Base-by-base conservation (phyloP, 106 monocot genomes). In the Phalaenopsis equestris region DNA sequence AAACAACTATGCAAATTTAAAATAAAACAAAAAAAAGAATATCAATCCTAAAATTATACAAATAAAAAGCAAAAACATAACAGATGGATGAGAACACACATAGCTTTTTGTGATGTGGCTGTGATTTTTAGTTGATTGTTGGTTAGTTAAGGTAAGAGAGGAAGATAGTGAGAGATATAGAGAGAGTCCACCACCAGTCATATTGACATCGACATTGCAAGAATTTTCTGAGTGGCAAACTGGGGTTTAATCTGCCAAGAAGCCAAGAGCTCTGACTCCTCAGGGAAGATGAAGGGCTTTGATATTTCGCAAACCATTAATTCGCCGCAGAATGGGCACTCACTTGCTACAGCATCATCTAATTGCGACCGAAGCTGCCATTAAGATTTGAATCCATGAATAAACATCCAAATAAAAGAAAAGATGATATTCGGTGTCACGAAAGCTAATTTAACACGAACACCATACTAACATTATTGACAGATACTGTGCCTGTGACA, bases 311-410 rank as follows among this genome's bases (percentile, higher is more conserved):
- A 86, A 73, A 99, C 93, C 99, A 99, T 99, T 56, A 99, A 76
- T 75, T 95, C 99, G 38, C 99, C 99, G 79, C 99, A 99, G 57
- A 95, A 99, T 1, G 99, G 99, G 82, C 99, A 99, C 67, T 99
- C 99, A 64, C 95, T 91, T 1, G 95, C 99, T 78, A 99, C 79
- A 23, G 91, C 92, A 75, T 99, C 99, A 82, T 99, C 99, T 77
- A 99, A 83, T 77, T 88, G 86, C 0, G 91, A 88, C 46, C 99
- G 83, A 74, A 99, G 76, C 99, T 99, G 90, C 47, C 11, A 73
- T 78, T 72, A 30, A 18, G 67, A 80, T 49, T n/a, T 55, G 24
- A 78, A 75, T 9, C 36, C 68, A n/a, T 6, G 5, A 17, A 45
- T 77, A 55, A 82, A 64, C 45, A 46, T 55, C 42, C 57, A 74